Evolutionary conservation across 495 filamentous ascomycete genomes (phyloP), one percentile per base, ranked within the genome.

Genomic region (Cercophora newfieldiana): DNA sequence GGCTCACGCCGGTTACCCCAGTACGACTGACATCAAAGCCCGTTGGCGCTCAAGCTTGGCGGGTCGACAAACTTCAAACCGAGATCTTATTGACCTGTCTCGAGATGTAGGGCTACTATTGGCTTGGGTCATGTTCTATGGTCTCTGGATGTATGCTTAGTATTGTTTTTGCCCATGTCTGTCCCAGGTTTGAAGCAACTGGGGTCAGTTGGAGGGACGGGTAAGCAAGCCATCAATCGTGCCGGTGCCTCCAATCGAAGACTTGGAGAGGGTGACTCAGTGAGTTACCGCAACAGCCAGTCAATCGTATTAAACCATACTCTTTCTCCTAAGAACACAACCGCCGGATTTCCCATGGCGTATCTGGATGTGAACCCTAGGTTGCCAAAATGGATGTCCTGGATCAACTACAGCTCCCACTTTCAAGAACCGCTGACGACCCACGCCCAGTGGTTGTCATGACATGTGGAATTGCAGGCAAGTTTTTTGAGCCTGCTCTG

Each of bases 401-500:
- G 28, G 62, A 68, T 1, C 55, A 29, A 4, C n/a, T 68, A 1
- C n/a, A 61, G 25, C 44, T 61, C 2, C 55, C 58, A 2, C 62
- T 68, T 1, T 29, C 63, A 5, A 48, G 66, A n/a, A 68, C 29
- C 16, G 6, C 7, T 30, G 50, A 29, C 10, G 66, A 68, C 47
- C 31, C 48, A 0, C 50, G 57, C 18, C 66, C 55, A 28, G 49
- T 68, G 3, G 66, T 65, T 22, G 62, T 68, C 14, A 61, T 68
- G 66, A 68, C 63, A 29, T 68, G 66, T 31, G 66, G 66, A 8
- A 65, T 68, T 51, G 61, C 66, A 25, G 66, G 66, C 59, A 37
- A 33, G 48, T 48, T 21, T 12, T 12, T 51, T 18, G 24, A 10
- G 7, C 59, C 6, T 1, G 19, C 29, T 3, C 7, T 24, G 2